Base-by-base conservation (phyloP, 225 moss, liverwort and hornwort species). In the Pseudisothecium myosuroides region DNA sequence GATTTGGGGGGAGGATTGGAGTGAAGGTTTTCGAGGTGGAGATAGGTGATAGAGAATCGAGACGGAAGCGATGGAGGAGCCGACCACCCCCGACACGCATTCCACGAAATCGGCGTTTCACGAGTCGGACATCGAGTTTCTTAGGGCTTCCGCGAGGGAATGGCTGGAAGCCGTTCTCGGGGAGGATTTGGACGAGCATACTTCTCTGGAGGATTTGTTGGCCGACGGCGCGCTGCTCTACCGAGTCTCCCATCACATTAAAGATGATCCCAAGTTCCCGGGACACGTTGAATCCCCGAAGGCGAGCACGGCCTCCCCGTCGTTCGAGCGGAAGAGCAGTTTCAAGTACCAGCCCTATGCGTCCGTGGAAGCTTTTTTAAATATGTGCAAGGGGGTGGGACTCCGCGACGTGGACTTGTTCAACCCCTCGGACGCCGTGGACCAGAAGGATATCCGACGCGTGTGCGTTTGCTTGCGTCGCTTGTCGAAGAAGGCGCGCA, bases 321-420 rank as follows among this genome's bases (percentile, higher is more conserved):
- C 93, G 20, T 64, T 76, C 36, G 89, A 91, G 15, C 89, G 83
- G 84, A 94, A 89, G 88, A 92, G 66, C 79, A 95, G 96, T 85
- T 63, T 92, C 45, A 98, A 92, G 93, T 98, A 97, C 72, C 94
- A 97, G 81, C 97, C 97, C 29, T 97, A 98, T 83, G 93, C 95
- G 27, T 95, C 96, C 87, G 95, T 97, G 13, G 98, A 98, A 64
- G 41, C 90, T 12, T 98, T 97, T 86, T 54, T 98, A 68, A 98
- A 97, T 87, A 91, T 96, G 82, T 95, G 98, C 90, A 97, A 93
- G 94, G 93, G 93, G 75, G 94, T 97, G 60, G 98, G 98, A 39
- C 91, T 98, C 71, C 92, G 89, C 65, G 95, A 97, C 77, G 88
- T 96, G 63, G 98, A 98, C 76, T 69, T 98, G 72, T 97, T 98